Evolutionary conservation across 2,329 filamentous ascomycete species (phyloP), one percentile per base, ranked within the genome.

Genomic region (Cladobotryum mycophilum): DNA sequence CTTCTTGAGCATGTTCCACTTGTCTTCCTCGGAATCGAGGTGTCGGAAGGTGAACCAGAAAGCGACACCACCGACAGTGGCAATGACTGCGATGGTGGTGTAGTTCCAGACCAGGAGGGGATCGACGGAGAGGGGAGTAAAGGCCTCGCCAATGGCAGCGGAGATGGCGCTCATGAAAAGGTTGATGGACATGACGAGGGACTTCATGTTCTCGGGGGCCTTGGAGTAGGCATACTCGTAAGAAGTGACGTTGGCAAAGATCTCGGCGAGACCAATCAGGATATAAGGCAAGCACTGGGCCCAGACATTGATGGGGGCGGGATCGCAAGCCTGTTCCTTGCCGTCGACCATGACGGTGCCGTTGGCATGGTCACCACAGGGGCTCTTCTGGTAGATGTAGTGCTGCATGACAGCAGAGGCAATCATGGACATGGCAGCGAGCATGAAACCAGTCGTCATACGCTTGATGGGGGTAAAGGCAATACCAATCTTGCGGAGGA

Each of bases 201-300:
- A 86, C 57, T 85, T 84, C 87, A 91, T 91, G 72, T 89, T 89
- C 61, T 79, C 81, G 22, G 87, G 87, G 0, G 86, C 85, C 68
- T 89, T 88, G 64, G 83, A 84, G 71, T 83, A 90, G 34, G 87
- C 87, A 56, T 88, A 89, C 64, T 89, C 86, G 56, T 86, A 80
- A 1, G 82, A 82, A 14, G 76, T 78, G 52, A 79, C 75, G 60
- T 77, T 77, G 55, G 76, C 72, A 57, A 79, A 73, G 48, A 79
- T 76, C 66, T 80, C 76, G 8, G 76, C 72, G 4, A 78, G 62
- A 54, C 75, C 76, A 22, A 76, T 73, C 22, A 80, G 60, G 55
- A 78, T 69, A 61, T 78, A 76, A 17, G 76, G 73, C 11, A 79
- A 66, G 18, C 67, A 73, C 65, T 80, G 77, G 2, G 73, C 73